These are phyloP conservation scores for Penicillium sp. DNA, from an alignment of 2,329 filamentous ascomycete genomes.

Conservation along the genomic window DNA sequence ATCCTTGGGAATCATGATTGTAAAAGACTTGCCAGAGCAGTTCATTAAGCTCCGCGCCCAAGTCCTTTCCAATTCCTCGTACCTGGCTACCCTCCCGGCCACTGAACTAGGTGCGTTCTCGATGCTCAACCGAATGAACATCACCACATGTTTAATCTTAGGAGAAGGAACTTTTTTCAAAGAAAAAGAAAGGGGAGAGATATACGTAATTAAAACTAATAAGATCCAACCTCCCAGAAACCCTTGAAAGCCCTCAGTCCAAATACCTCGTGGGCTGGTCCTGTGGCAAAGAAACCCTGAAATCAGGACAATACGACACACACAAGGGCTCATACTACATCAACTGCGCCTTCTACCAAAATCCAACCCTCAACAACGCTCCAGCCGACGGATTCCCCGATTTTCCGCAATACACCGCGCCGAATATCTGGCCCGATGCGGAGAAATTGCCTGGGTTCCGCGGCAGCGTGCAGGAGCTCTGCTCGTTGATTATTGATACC, in stretches of 20 bases:
- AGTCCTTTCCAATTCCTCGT: slow-evolving; percentile 84
- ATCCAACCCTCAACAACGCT: slow-evolving; percentile 40
- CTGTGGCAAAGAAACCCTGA: slow-evolving; percentile 66
- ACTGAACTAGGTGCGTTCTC: slow-evolving; percentile 67
- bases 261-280: slow-evolving; percentile 69
- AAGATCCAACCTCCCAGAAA: slow-evolving; percentile 33
- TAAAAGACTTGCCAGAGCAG: slow-evolving; percentile 76
- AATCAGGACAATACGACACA: slow-evolving; percentile 64
- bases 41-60: slow-evolving; percentile 74
- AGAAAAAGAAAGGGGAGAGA: too few species aligned
- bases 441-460: slow-evolving; percentile 75
- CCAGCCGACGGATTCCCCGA: slow-evolving; percentile 47
- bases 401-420: slow-evolving; percentile 85
- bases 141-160: too few species aligned
- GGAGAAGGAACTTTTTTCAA: too few species aligned
- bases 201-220: too few species aligned
- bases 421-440: slow-evolving; percentile 84
- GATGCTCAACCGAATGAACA: slow-evolving; percentile 5
- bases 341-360: slow-evolving; percentile 61
- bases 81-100: slow-evolving; percentile 78
- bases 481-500: slow-evolving; percentile 83
- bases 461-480: slow-evolving; percentile 73
- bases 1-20: slow-evolving; percentile 90
- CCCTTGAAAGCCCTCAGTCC: slow-evolving; percentile 49
- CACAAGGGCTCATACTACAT: slow-evolving; percentile 69